A percentile compares a stretch with the other conserved stretches of the same genome.
Evolutionary conservation across 2,329 filamentous ascomycete species (phyloP).

Genomic region (Pseudogymnoascus sp.): DNA sequence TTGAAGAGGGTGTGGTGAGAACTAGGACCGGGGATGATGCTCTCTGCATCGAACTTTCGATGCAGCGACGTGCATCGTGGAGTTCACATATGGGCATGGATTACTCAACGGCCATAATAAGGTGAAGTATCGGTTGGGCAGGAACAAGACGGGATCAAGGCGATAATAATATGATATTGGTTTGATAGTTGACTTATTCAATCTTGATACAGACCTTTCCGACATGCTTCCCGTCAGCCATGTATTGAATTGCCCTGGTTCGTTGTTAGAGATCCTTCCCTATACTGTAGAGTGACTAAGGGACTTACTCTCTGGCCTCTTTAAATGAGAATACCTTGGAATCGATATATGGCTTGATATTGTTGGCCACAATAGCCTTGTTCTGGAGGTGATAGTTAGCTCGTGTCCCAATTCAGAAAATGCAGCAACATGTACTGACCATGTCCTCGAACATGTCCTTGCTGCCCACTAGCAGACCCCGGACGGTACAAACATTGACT

Average conservation of each 20-base stretch:
- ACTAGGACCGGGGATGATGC: neutral
- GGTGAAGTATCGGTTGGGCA: neutral
- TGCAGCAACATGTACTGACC: constrained; percentile 16
- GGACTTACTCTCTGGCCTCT: constrained; percentile 33
- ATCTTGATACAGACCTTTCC: constrained; percentile 39
- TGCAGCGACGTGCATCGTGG: neutral
- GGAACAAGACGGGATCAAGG: neutral
- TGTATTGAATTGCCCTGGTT: constrained; percentile 40
- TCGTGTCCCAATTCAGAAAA: neutral
- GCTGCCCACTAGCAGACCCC: constrained; percentile 41
- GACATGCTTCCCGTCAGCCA: constrained; percentile 44
- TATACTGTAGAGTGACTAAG: constrained; percentile 1
- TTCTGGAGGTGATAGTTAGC: constrained; percentile 23
- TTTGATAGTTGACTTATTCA: constrained; percentile 15
- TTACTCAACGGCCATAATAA: neutral
- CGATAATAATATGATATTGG: neutral
- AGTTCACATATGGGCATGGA: neutral
- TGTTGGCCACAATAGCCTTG: constrained; percentile 40
- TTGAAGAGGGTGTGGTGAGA: neutral
- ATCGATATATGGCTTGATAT: constrained; percentile 42
- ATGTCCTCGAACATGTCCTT: constrained; percentile 45
- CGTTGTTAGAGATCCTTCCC: neutral
- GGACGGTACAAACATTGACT: constrained; percentile 33
- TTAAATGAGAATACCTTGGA: constrained; percentile 38
- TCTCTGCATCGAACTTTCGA: constrained; percentile 6